Evolutionary conservation across 1,284 basidiomycete species (phyloP), one percentile per base, ranked within the genome.

Genomic region (Naganishia sp.): DNA sequence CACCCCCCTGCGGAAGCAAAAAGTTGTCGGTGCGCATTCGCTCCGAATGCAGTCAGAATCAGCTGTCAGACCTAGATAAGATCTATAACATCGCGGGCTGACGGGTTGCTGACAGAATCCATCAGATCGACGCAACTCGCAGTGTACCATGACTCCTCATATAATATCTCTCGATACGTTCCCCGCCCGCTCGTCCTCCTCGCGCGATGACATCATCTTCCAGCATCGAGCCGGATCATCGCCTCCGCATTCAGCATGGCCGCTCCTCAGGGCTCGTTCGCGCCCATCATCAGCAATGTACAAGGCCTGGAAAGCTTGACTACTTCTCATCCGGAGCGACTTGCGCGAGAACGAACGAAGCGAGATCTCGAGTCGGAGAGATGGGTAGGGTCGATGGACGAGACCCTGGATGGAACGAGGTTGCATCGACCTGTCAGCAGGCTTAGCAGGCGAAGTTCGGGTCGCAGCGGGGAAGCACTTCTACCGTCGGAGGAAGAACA

Each of bases 341-440:
- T 39, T n/a, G 33, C 36, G 13, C 28, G 36, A 7, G n/a, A 55
- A 13, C 53, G 53, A 15, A 18, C 36, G 16, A 39, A 42, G 18
- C 3, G 53, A 42, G 53, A 55, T 21, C 33, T 55, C 11, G 33
- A 55, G 33, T 36, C 53, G 15, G 18, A 39, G 36, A 55, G 33
- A 55, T 55, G 53, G 53, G 33, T 55, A 13, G 53, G 53, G 5
- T 55, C 53, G 18, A 55, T 55, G 53, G 53, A 55, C 21, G 33
- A 21, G 15, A 42, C 53, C 11, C 36, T 11, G 9, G n/a, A 36
- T 23, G 53, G 53, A 10, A 36, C 33, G 53, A 39, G 33, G 7
- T 36, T 55, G 36, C 13, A 7, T 42, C 53, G 53, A n/a, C 53
- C 53, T 1, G 53, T n/a, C 21, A 42, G 33, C 33, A 42, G 18